Conservation (phyloP, 306 rosid genomes). For the Potentilla sterilis region DNA sequence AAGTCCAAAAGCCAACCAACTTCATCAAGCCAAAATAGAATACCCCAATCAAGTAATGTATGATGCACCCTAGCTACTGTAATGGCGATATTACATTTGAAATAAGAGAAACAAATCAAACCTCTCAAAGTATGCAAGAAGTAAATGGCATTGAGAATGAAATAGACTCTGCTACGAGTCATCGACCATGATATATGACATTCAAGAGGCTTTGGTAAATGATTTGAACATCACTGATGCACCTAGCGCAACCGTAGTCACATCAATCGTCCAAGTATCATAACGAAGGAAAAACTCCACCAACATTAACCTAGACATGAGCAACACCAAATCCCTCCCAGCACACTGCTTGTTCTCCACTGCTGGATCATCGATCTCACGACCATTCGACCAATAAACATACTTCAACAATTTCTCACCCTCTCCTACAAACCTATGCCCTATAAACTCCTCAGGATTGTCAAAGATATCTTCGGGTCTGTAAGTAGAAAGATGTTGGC, state of each 20-base stretch:
- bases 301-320: slow-evolving; percentile 42
- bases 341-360: slow-evolving; percentile 62
- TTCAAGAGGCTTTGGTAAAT: slow-evolving; percentile 33
- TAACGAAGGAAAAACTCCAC: slow-evolving; percentile 60
- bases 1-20: neutral
- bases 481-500: no score
- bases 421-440: slow-evolving; percentile 31
- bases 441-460: slow-evolving; percentile 45
- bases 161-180: neutral
- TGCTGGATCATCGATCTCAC: slow-evolving; percentile 47
- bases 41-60: neutral
- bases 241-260: slow-evolving; percentile 32
- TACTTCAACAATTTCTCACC: slow-evolving; percentile 48
- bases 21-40: neutral
- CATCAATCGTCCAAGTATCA: slow-evolving; percentile 47
- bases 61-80: neutral
- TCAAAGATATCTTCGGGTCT: no score
- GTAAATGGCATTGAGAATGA: neutral
- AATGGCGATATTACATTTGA: neutral
- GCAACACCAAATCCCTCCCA: slow-evolving; percentile 52
- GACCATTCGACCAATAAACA: slow-evolving; percentile 65
- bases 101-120: neutral
- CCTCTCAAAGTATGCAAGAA: neutral
- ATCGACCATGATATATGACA: neutral
- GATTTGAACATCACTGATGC: slow-evolving; percentile 43